Conservation (phyloP, 768 basidiomycete genomes). For the Phylloporus scabripes region DNA sequence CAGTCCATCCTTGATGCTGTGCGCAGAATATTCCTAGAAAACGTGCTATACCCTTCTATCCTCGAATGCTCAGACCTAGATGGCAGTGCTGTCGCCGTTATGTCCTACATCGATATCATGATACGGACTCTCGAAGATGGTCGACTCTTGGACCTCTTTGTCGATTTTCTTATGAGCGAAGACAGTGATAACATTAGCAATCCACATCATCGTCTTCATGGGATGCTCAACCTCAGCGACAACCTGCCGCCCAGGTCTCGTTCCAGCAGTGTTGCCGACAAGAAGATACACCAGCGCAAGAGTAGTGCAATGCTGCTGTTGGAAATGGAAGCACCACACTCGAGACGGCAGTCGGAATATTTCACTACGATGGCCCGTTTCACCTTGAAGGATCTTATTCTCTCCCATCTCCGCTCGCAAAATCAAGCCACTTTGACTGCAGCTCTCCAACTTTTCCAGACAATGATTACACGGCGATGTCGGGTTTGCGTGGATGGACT, state of each 20-base stretch:
- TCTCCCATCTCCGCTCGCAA: slow-evolving; percentile 70
- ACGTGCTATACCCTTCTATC: slow-evolving; percentile 88
- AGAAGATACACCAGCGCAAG: slow-evolving; percentile 57
- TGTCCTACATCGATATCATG: slow-evolving; percentile 92
- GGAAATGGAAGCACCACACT: slow-evolving; percentile 75
- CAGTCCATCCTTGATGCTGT: slow-evolving; percentile 81
- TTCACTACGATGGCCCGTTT: slow-evolving; percentile 85
- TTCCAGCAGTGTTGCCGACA: slow-evolving; percentile 29
- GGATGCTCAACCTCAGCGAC: slow-evolving; percentile 39
- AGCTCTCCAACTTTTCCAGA: slow-evolving; percentile 75
- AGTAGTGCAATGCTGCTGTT: slow-evolving; percentile 91
- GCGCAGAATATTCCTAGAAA: slow-evolving; percentile 83
- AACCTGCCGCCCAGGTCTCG: slow-evolving; percentile 32
- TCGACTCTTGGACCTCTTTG: slow-evolving; percentile 61
- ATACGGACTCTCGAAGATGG: slow-evolving; percentile 67
- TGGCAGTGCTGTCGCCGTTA: slow-evolving; percentile 93
- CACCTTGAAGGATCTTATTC: slow-evolving; percentile 83
- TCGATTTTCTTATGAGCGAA: slow-evolving; percentile 79
- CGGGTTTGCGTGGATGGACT: slow-evolving; percentile 59
- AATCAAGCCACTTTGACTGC: slow-evolving; percentile 63
- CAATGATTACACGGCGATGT: slow-evolving; percentile 68
- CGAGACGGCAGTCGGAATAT: slow-evolving; percentile 69
- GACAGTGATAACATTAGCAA: slow-evolving; percentile 67
- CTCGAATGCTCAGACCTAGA: slow-evolving; percentile 89
- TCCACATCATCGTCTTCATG: slow-evolving; percentile 36